Conservation (phyloP, 2,329 filamentous ascomycete species). For the Botrytis porri region DNA sequence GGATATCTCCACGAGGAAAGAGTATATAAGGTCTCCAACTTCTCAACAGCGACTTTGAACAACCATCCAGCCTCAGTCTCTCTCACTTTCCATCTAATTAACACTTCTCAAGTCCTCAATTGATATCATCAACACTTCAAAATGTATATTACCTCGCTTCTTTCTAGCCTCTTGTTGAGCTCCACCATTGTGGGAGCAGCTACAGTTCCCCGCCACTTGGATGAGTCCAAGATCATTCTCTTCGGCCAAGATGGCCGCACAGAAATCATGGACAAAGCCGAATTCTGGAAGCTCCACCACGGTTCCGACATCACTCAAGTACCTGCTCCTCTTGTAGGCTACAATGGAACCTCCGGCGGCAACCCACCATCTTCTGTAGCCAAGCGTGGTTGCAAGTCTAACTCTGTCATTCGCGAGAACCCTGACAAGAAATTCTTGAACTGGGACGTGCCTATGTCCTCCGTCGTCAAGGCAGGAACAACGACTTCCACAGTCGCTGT, state of each 20-base stretch:
- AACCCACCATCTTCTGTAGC: background rate
- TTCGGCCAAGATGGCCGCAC: background rate
- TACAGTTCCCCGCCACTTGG: background rate
- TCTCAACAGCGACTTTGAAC: background rate
- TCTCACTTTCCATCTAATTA: background rate
- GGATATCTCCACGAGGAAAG: too few species aligned
- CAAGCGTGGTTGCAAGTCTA: conserved; percentile 4
- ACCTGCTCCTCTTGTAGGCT: background rate
- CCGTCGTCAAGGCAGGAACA: background rate
- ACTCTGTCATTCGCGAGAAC: background rate
- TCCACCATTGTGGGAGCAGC: conserved; percentile 4
- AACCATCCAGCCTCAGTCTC: conserved; percentile 6
- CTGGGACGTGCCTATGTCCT: conserved; percentile 14
- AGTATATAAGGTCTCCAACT: conserved; percentile 8
- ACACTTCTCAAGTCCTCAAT: background rate
- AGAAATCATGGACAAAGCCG: conserved; percentile 12
- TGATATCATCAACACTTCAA: background rate
- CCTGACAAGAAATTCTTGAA: background rate
- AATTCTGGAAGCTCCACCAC: background rate
- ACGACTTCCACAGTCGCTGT: background rate
- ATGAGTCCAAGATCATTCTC: conserved; percentile 8
- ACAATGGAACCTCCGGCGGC: background rate
- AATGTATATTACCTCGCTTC: conserved; percentile 6
- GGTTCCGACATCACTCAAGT: background rate
- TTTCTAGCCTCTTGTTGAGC: conserved; percentile 8